Percentiles rank a stretch among this genome's conserved stretches.
phyloP scores from a whole-genome alignment of 2,329 filamentous ascomycete species.

The Alternaria longipes region DNA sequence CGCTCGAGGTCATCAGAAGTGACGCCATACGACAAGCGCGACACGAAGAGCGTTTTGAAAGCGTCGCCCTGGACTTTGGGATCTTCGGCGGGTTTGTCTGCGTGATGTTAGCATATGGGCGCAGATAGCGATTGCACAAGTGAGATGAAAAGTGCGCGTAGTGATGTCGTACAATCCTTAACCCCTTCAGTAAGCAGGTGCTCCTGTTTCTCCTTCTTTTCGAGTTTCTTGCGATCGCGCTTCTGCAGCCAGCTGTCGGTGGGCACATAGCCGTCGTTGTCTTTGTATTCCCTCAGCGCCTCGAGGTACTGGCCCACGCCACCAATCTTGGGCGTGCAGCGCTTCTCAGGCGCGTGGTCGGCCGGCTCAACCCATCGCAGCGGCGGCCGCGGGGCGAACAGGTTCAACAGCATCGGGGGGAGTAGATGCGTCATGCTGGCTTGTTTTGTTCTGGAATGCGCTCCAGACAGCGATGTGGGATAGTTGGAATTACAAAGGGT shows the following conservation, averaged over 20 bases:
- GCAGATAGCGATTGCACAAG: not conserved
- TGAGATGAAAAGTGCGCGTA: not conserved
- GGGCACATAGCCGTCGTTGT: conserved; percentile 77
- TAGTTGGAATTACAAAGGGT: conserved; percentile 40
- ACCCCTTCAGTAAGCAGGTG: conserved; percentile 70
- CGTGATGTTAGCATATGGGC: conserved; percentile 24
- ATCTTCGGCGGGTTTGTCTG: conserved; percentile 85
- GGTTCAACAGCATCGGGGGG: conserved; percentile 87
- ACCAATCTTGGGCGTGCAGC: conserved; percentile 75
- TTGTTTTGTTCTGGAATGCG: conserved; percentile 44
- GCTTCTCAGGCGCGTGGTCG: conserved; percentile 84
- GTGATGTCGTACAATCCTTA: conserved; percentile 65
- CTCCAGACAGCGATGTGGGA: conserved; percentile 36
- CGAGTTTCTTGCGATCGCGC: conserved; percentile 81
- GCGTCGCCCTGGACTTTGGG: conserved; percentile 90
- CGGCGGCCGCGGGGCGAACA: conserved; percentile 93
- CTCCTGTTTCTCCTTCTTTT: conserved; percentile 77
- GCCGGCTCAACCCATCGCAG: conserved; percentile 86
- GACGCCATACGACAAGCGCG: conserved; percentile 86
- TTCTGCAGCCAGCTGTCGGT: conserved; percentile 94
- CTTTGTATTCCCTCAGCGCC: conserved; percentile 78
- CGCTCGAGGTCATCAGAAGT: conserved; percentile 90
- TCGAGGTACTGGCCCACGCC: conserved; percentile 80
- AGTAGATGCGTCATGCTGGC: conserved; percentile 91
- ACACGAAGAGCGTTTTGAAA: conserved; percentile 93